phyloP scores from a whole-genome alignment of 805 yeast genomes.

The Pichia rugopelliculosa region DNA sequence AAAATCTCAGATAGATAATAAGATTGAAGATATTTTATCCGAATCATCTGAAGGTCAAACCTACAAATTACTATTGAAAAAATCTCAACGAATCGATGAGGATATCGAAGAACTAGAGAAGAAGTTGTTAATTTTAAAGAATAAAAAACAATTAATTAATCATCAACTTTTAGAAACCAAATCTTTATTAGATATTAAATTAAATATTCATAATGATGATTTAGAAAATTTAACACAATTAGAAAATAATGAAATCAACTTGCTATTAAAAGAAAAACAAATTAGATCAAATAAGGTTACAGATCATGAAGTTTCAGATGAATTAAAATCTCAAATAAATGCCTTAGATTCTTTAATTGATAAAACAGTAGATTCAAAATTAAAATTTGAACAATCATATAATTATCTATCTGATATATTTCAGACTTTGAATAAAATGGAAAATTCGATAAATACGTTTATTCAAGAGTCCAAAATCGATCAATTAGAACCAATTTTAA shows the following conservation, averaged over 20 bases:
- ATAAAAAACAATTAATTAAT: slow-evolving; percentile 29
- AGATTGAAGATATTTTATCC: slow-evolving; percentile 33
- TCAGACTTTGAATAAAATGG: slow-evolving; percentile 19
- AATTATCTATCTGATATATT: slow-evolving; percentile 23
- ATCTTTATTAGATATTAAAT: slow-evolving; percentile 42
- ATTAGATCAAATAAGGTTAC: background rate
- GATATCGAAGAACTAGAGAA: slow-evolving; percentile 35
- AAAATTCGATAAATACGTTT: slow-evolving; percentile 15
- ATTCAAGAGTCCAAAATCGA: slow-evolving; percentile 14
- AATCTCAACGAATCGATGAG: slow-evolving; percentile 27
- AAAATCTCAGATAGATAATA: slow-evolving; percentile 28
- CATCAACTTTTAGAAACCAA: slow-evolving; percentile 38
- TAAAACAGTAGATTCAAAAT: slow-evolving; percentile 14
- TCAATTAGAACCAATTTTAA: slow-evolving; percentile 12
- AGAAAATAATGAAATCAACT: slow-evolving; percentile 16
- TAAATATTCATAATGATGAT: slow-evolving; percentile 37
- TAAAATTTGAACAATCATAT: slow-evolving; percentile 18
- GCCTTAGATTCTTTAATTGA: slow-evolving; percentile 21
- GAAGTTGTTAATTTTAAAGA: slow-evolving; percentile 27
- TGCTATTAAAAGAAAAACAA: slow-evolving; percentile 3
- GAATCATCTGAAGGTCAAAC: slow-evolving; percentile 37
- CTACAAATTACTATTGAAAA: slow-evolving; percentile 29
- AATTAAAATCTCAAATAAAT: slow-evolving; percentile 20
- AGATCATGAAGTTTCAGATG: slow-evolving; percentile 14
- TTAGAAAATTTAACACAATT: slow-evolving; percentile 18